Evolutionary conservation across 2,329 filamentous ascomycete genomes (phyloP), one percentile per base, ranked within the genome.

Genomic region (Colletotrichum caudatum): DNA sequence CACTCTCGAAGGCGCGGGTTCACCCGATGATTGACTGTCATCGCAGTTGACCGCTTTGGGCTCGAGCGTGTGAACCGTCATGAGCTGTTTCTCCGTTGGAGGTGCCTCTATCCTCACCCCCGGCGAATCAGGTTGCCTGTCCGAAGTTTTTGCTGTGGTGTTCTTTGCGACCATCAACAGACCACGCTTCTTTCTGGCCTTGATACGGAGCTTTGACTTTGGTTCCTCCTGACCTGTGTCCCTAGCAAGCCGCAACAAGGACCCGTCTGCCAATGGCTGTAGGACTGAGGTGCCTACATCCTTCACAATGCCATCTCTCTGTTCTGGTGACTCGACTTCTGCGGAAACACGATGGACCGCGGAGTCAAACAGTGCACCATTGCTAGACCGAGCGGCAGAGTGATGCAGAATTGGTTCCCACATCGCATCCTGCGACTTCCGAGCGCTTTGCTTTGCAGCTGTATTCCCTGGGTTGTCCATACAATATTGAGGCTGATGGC

Each of bases 131-230:
- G 16, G 8, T 37, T 16, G 26, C 20, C 44, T 48, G 46, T 18
- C 5, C 20, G 39, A 33, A 26, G 54, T 72, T 26, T 20, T 68
- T 11, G 65, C 12, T 6, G 11, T 26, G 16, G 76, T 74, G 64
- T 77, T 80, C 63, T 85, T 82, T 1, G 83, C 80, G 5, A 86
- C 64, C 78, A 88, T 80, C 54, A 88, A 75, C 9, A 89, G 75
- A 2, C 87, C 86, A 64, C 85, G 81, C 70, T 83, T 85, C 70
- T 83, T 83, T 68, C 83, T 81, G 23, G 84, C 79, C 71, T 81
- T 84, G 63, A 88, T 85, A 9, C 83, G 82, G 46, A 88, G 77
- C 72, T 85, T 83, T 23, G 84, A 84, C 59, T 82, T 82, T 11
- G 78, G 81, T 53, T 65, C 70, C 26, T 72, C 60, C n/a, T 44